Base-by-base conservation (phyloP, 805 yeast genomes). In the Kodamaea hsintzibuensis region DNA sequence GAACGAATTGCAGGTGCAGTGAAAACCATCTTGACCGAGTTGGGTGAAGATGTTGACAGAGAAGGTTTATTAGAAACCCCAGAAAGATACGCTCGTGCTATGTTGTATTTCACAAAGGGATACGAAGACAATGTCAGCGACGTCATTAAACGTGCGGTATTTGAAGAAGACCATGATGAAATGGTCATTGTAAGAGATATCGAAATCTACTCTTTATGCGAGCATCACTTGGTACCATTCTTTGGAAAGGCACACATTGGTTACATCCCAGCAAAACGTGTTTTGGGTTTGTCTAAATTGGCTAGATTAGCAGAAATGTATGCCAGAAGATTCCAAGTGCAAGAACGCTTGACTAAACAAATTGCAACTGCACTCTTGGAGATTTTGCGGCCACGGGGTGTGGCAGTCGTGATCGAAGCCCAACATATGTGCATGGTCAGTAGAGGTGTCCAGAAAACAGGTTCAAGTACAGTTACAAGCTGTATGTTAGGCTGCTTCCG, bases 341-440 rank as follows among this genome's bases (percentile, higher is more conserved):
- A 95, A 72, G 99, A 95, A 69, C 80, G 99, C 60, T 80, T 95
- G 57, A 95, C 99, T 10, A 95, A 95, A 70, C 99, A 95, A 71
- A 92, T 95, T 52, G 98, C 99, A 33, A 89, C 91, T 88, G 98
- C 98, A 0, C 73, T 95, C 53, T 84, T 87, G 68, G 98, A 91
- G 66, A 89, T 92, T 55, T 78, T 95, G 64, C 86, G 88, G 65
- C 99, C 99, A 14, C 82, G 92, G 64, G 99, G 99, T 57, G 99
- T 95, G 7, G 99, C 98, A 0, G 99, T 95, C 42, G 98, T 95
- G 25, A 91, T 95, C 64, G 99, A 95, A 72, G 98, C 98, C 16
- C 83, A 93, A 1, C 99, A 95, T 69, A 95, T 95, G 99, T 95
- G 99, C 71, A 95, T 95, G 99, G 98, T 93, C 25, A 90, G 96